Evolutionary conservation across 2,329 filamentous ascomycete genomes (phyloP).

Genomic region (Penicillium sp.): DNA sequence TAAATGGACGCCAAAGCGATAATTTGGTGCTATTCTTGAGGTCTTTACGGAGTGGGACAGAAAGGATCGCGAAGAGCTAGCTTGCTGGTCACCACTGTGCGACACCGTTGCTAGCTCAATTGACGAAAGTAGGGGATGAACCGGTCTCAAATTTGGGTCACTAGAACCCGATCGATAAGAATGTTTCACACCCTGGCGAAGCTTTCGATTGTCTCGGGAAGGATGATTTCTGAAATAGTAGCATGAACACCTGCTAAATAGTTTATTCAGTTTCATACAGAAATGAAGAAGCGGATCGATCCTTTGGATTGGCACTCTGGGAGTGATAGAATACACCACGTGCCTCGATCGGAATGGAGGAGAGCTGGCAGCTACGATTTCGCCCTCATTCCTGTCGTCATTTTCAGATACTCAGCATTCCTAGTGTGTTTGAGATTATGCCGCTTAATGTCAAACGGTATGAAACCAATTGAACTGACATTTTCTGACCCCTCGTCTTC

Average conservation of each 20-base stretch:
- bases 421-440: constrained; percentile 13
- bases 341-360: constrained; percentile 21
- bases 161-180: background rate
- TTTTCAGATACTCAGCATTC: constrained; percentile 12
- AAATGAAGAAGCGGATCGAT: background rate
- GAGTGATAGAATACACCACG: constrained; percentile 9
- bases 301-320: background rate
- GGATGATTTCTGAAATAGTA: background rate
- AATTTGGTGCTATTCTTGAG: background rate
- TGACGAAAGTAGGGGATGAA: constrained; percentile 1
- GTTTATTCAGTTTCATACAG: background rate
- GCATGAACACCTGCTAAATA: constrained; percentile 2
- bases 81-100: background rate
- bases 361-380: background rate
- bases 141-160: background rate
- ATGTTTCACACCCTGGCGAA: constrained; percentile 2
- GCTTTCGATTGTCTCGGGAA: background rate
- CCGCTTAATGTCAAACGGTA: background rate
- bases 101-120: background rate
- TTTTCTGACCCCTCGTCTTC: background rate
- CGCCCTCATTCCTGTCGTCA: constrained; percentile 13
- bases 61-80: background rate
- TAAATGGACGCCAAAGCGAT: background rate
- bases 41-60: background rate
- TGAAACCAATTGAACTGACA: background rate